Base-by-base conservation (phyloP, 306 rosid species). In the Carpinus viminea region DNA sequence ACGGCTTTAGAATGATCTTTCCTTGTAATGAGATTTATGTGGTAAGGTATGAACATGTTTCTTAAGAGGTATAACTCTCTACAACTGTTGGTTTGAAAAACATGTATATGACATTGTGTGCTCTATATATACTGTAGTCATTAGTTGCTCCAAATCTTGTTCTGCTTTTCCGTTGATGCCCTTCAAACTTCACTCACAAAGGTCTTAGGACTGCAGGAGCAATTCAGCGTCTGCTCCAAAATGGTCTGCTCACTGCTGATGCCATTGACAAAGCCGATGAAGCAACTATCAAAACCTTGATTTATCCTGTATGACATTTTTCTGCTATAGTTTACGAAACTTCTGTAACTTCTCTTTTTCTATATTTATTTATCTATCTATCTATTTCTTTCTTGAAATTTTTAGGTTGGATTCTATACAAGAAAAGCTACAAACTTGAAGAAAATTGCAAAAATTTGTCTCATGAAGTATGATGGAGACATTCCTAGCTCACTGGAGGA, bases 401-500 rank as follows among this genome's bases (percentile, higher is more conserved):
- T 41, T 68, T 79, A 94, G 98, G 98, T 94, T 69, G 98, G 98
- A 53, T 94, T 94, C 88, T 94, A 94, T 80, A 80, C 92, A 43
- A 89, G 94, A 78, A 94, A 92, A 81, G 90, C 98, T 43, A 78
- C 73, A 57, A 89, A 94, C 89, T 80, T 94, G 89, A 94, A 94
- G 90, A 94, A 92, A 83, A 81, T 94, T 83, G 97, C 97, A 55
- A 87, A 86, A 68, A 92, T 92, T 70, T 92, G 97, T 84, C 97
- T 94, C 64, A 72, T 41, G 17, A 92, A 89, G 88, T 94, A 91
- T 74, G 87, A 84, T 59, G 97, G 97, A 61, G 98, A 94, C 84
- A 89, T 94, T 88, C 97, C 98, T 60, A 81, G 83, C 82, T 78
- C 97, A 64, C 82, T 92, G 78, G 92, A 88, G 82, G 97, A 92